Conservation (phyloP, 345 rosid species). For the Dipteronia dyeriana region DNA sequence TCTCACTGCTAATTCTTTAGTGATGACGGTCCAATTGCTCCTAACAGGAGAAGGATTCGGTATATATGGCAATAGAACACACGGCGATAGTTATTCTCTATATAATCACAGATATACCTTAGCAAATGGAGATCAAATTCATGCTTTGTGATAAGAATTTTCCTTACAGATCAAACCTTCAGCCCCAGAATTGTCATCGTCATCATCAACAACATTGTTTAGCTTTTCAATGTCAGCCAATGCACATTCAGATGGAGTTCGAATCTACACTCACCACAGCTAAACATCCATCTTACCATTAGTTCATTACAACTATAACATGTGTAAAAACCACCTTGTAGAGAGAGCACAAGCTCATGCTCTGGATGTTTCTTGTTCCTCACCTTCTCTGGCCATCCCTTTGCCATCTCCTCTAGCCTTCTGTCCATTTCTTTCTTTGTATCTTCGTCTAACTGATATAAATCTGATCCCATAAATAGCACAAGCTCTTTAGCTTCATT, state of each 20-base stretch:
- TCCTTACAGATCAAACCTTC: neutral
- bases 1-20: too few relatives aligned
- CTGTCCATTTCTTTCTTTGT: constrained; percentile 29
- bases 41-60: too few relatives aligned
- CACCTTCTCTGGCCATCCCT: constrained; percentile 16
- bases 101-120: neutral
- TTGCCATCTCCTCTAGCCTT: constrained; percentile 10
- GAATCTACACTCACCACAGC: constrained; percentile 11
- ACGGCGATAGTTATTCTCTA: neutral
- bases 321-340: neutral
- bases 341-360: constrained; percentile 2
- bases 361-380: constrained; percentile 3
- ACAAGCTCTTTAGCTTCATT: constrained; percentile 31
- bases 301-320: constrained; percentile 9
- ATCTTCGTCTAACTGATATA: constrained; percentile 44
- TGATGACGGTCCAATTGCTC: too few relatives aligned
- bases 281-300: constrained; percentile 7
- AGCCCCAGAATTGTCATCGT: neutral
- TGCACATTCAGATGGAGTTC: constrained; percentile 8
- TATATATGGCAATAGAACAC: neutral
- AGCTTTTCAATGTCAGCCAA: neutral
- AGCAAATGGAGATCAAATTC: constrained; percentile 4
- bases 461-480: constrained; percentile 35
- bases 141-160: neutral
- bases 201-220: neutral